Evolutionary conservation across 192 early-diverging fungal genomes (phyloP).

Genomic region (Entomortierella beljakovae): DNA sequence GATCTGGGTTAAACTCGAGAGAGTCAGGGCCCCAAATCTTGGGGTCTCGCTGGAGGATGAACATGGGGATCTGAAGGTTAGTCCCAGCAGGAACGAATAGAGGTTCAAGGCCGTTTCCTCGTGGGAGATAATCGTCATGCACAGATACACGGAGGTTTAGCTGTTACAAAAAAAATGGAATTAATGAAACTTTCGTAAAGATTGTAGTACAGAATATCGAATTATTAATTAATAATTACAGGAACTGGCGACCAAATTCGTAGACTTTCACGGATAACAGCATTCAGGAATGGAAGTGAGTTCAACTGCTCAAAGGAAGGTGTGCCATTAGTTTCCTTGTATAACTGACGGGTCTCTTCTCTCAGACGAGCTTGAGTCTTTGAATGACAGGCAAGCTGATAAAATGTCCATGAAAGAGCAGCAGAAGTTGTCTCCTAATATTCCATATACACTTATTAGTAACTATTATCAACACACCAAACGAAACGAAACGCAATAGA

Average conservation of each 20-base stretch:
- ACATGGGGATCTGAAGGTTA: conserved; percentile 55
- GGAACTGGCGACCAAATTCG: conserved; percentile 67
- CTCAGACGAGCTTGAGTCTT: conserved; percentile 53
- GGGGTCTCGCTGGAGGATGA: conserved; percentile 57
- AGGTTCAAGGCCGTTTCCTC: conserved; percentile 52
- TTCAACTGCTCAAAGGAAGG: conserved; percentile 62
- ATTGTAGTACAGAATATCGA: not conserved
- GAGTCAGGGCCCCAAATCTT: conserved; percentile 53
- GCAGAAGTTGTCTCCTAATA: conserved; percentile 60
- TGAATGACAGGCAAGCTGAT: conserved; percentile 51
- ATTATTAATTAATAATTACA: conserved; percentile 16
- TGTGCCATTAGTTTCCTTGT: conserved; percentile 13
- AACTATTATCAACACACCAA: not conserved
- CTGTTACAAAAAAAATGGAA: not conserved
- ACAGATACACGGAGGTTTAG: conserved; percentile 45
- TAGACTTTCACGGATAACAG: conserved; percentile 62
- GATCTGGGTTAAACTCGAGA: conserved; percentile 56
- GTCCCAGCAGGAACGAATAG: conserved; percentile 37
- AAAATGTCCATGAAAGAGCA: conserved; percentile 63
- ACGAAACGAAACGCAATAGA: not conserved
- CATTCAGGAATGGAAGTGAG: conserved; percentile 58
- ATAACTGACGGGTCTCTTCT: conserved; percentile 46
- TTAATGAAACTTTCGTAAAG: not conserved
- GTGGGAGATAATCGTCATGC: conserved; percentile 47
- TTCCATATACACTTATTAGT: not conserved